Conservation (phyloP, 495 filamentous ascomycete species). For the Penicillium paradoxum region DNA sequence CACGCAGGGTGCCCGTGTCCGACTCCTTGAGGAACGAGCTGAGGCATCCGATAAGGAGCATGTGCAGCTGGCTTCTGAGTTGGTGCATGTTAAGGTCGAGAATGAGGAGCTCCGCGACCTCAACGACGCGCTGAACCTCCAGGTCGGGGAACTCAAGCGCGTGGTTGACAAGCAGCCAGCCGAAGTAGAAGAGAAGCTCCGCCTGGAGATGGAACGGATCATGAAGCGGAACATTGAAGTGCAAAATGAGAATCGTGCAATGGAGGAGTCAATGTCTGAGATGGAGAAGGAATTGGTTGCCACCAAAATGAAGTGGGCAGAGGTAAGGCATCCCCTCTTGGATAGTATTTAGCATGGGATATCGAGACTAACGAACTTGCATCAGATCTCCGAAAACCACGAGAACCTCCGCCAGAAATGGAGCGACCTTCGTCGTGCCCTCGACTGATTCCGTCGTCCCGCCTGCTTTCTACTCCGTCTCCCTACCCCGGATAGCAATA, state of each 20-base stretch:
- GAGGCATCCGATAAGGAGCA: constrained; percentile 92
- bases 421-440: constrained; percentile 70
- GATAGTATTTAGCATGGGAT: neutral
- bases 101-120: constrained; percentile 84
- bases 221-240: constrained; percentile 92
- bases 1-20: constrained; percentile 63
- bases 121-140: constrained; percentile 77
- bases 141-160: constrained; percentile 74
- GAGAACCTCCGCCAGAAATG: constrained; percentile 75
- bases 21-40: constrained; percentile 77
- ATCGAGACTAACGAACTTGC: constrained; percentile 10
- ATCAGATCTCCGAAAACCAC: constrained; percentile 55
- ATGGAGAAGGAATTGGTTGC: constrained; percentile 92
- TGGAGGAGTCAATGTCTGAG: constrained; percentile 88
- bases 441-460: constrained; percentile 35
- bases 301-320: constrained; percentile 91
- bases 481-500: neutral
- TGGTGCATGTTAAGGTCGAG: constrained; percentile 87
- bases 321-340: constrained; percentile 52
- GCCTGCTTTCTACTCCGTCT: neutral
- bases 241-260: constrained; percentile 81
- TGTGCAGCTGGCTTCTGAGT: constrained; percentile 81
- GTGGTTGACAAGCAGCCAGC: constrained; percentile 85
- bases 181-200: constrained; percentile 79
- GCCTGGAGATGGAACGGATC: constrained; percentile 83